phyloP scores from a whole-genome alignment of 2,329 filamentous ascomycete species.

The Dothidotthia symphoricarpi region DNA sequence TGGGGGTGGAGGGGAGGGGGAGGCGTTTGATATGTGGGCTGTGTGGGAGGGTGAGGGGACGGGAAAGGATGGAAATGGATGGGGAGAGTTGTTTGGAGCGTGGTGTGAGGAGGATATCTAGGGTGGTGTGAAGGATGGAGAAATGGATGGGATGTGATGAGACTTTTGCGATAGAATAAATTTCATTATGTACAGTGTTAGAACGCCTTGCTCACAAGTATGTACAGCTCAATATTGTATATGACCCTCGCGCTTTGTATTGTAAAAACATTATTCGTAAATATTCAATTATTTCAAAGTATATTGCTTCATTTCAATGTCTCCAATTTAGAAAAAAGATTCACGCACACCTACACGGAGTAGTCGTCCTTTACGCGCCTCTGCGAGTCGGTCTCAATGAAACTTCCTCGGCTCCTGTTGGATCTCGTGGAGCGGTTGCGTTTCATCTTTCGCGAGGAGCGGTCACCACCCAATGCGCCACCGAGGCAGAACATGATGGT shows the following conservation, averaged over 20 bases:
- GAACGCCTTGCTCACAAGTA: too few relatives aligned
- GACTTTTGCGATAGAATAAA: too few relatives aligned
- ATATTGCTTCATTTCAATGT: not conserved
- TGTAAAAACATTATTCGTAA: conserved; percentile 3
- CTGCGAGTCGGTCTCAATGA: conserved; percentile 56
- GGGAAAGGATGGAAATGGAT: not conserved
- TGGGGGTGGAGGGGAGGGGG: conserved; percentile 5
- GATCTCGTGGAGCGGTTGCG: conserved; percentile 51
- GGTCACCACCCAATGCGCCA: conserved; percentile 51
- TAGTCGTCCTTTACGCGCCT: conserved; percentile 71
- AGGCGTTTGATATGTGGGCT: conserved; percentile 21
- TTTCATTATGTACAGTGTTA: too few relatives aligned
- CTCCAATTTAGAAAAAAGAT: not conserved
- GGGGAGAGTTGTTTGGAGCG: conserved; percentile 12
- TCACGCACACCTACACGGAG: conserved; percentile 43
- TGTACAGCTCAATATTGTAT: too few relatives aligned
- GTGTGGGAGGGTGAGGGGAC: not conserved
- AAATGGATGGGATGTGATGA: too few relatives aligned
- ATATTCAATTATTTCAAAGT: not conserved
- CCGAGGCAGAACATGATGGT: conserved; percentile 66
- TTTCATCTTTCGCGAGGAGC: conserved; percentile 34
- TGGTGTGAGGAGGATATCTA: conserved; percentile 6
- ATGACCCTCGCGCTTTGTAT: too few relatives aligned
- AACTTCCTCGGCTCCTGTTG: conserved; percentile 48
- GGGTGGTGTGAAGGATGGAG: too few relatives aligned